Evolutionary conservation across 2,329 filamentous ascomycete species (phyloP).

Genomic region (Annulohypoxylon truncatum): DNA sequence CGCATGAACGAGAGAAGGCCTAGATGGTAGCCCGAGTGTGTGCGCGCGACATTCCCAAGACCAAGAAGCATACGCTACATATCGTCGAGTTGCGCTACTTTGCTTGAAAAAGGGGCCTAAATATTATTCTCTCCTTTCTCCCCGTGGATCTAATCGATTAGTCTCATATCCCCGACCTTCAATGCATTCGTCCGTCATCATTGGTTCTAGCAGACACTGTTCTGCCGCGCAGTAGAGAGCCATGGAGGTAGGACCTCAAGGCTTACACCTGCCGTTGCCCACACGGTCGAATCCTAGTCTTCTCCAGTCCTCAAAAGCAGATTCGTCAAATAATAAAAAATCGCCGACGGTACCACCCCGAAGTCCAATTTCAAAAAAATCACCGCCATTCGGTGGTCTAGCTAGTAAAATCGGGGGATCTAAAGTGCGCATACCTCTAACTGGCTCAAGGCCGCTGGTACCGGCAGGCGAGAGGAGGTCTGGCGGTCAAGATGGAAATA

Average conservation of each 20-base stretch:
- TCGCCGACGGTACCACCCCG: conserved; percentile 33
- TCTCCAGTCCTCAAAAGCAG: conserved; percentile 40
- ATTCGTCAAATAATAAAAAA: conserved; percentile 41
- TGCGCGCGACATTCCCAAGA: conserved; percentile 20
- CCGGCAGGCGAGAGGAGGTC: conserved; percentile 45
- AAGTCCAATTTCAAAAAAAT: conserved; percentile 41
- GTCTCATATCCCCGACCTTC: conserved; percentile 35
- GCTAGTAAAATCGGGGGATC: conserved; percentile 35
- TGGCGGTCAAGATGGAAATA: conserved; percentile 47
- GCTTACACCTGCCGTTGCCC: conserved; percentile 41
- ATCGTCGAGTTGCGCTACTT: conserved; percentile 4
- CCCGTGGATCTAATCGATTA: conserved; percentile 18
- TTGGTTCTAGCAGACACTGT: conserved; percentile 45
- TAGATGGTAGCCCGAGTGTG: conserved; percentile 18
- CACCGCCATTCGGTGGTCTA: conserved; percentile 37
- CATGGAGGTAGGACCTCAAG: conserved; percentile 48
- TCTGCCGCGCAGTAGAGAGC: conserved; percentile 49
- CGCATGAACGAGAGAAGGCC: neutral
- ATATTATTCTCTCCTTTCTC: conserved; percentile 3
- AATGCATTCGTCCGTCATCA: conserved; percentile 47
- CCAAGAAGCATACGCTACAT: neutral
- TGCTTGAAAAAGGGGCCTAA: neutral
- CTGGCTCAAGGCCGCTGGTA: conserved; percentile 45
- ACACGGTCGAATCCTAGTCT: conserved; percentile 44
- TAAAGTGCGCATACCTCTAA: conserved; percentile 41